Base-by-base conservation (phyloP, 2,329 filamentous ascomycete species). In the Leptographium procerum region DNA sequence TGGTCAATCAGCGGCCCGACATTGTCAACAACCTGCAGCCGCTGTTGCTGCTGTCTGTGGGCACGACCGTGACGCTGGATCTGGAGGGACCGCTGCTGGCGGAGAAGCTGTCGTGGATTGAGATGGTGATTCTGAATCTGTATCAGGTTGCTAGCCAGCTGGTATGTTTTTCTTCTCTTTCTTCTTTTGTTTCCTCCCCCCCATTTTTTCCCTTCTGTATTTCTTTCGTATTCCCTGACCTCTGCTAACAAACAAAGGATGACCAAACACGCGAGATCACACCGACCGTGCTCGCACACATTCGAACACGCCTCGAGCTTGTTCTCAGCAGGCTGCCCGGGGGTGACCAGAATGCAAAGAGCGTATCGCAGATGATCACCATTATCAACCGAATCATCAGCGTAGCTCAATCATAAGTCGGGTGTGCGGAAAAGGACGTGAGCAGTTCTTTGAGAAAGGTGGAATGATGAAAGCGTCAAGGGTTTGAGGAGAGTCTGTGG, bases 1-100 rank as follows among this genome's bases (percentile, higher is more conserved):
- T 83, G 52, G 71, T 72, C 54, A 77, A 78, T 61, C 76, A 77
- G 66, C 72, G 76, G 63, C 77, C 79, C 0, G 71, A 74, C 19
- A 76, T 81, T 61, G 74, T 87, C 60, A 76, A 76, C 59, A 76
- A 77, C 34, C 69, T 87, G 55, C 82, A 81, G 53, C 80, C 83
- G 22, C 73, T 87, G 24, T 76, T 87, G 56, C 73, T 85, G 24
- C 74, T 87, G 52, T 85, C 84, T 1, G 79, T 86, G 45, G 83
- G 83, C 57, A 82, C 84, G 28, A 85, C 83, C 9, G 77, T 87
- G 57, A 81, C 81, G 40, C 77, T 82, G 65, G 76, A 83, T 50
- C 71, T 87, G 52, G 76, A 77, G 59, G 78, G 77, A 47, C 71
- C 75, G 13, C 72, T 76, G 52, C 70, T 85, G 56, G 73, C 77